phyloP scores from a whole-genome alignment of 108 stramenopile genomes.

The Fragilaria radians region DNA sequence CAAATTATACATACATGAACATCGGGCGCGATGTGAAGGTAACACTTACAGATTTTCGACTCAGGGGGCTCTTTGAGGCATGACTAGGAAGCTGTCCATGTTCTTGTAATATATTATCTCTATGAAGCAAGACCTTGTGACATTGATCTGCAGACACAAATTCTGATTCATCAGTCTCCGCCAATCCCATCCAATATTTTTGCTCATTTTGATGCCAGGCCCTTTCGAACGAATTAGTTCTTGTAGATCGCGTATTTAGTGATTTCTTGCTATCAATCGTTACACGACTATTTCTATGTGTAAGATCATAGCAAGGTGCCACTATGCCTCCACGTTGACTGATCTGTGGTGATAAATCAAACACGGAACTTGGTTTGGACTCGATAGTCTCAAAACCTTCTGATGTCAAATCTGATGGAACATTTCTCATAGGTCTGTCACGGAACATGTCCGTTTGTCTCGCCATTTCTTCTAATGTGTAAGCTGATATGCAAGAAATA shows the following conservation, averaged over 20 bases:
- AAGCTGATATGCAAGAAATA: slow-evolving; percentile 58
- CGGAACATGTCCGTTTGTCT: not conserved
- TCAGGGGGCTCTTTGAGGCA: not conserved
- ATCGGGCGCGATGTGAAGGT: no score
- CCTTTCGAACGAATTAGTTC: not conserved
- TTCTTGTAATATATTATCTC: not conserved
- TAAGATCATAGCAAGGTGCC: not conserved
- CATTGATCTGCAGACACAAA: not conserved
- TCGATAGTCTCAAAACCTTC: not conserved
- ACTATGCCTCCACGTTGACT: not conserved
- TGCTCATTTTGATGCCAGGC: slow-evolving; percentile 4
- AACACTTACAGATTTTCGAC: not conserved
- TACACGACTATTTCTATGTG: not conserved
- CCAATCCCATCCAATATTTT: slow-evolving; percentile 1
- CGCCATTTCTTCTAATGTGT: slow-evolving; percentile 73
- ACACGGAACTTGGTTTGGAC: not conserved
- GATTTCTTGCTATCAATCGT: not conserved
- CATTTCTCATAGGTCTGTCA: not conserved
- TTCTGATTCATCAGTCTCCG: not conserved
- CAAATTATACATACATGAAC: no score
- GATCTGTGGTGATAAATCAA: not conserved
- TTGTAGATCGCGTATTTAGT: not conserved
- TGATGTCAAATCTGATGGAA: not conserved
- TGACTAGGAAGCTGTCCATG: not conserved
- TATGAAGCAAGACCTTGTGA: not conserved